These are phyloP conservation scores for Sclerotinia spermophila DNA, from an alignment of 2,329 filamentous ascomycete species.

Conservation along the genomic window DNA sequence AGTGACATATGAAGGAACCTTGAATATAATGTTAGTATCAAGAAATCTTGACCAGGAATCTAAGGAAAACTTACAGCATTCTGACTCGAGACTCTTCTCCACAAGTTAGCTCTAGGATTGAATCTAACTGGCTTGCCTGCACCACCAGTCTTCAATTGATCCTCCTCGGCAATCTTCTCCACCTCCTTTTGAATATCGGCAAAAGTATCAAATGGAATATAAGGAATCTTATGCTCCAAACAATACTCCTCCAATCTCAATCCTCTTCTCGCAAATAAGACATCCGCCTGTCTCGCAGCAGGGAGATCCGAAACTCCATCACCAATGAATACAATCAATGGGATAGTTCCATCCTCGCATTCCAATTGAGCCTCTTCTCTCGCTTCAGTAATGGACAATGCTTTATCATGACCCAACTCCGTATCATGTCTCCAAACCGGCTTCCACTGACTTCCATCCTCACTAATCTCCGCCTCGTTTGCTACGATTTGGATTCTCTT, in stretches of 20 bases:
- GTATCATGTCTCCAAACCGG: constrained; percentile 65
- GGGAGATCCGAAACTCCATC: constrained; percentile 66
- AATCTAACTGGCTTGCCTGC: constrained; percentile 56
- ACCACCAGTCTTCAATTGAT: constrained; percentile 58
- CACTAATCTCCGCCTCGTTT: constrained; percentile 59
- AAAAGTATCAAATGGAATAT: constrained; percentile 63
- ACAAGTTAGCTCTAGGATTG: constrained; percentile 66
- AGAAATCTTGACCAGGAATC: not conserved
- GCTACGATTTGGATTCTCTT: constrained; percentile 61
- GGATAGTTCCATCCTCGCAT: constrained; percentile 58
- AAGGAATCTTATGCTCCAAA: constrained; percentile 55
- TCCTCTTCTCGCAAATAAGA: constrained; percentile 64
- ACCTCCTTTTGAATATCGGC: constrained; percentile 61
- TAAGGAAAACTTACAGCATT: constrained; percentile 40
- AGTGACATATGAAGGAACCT: constrained; percentile 47
- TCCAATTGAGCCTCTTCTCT: constrained; percentile 51
- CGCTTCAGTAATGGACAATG: constrained; percentile 59
- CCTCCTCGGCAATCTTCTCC: constrained; percentile 53
- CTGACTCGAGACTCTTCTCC: constrained; percentile 59
- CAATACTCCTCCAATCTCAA: constrained; percentile 65
- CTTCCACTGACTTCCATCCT: constrained; percentile 59
- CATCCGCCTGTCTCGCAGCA: constrained; percentile 62
- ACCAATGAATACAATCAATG: constrained; percentile 66
- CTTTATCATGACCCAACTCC: constrained; percentile 65
- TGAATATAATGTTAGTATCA: not conserved